Base-by-base conservation (phyloP, 176 grass and related monocot species). In the Hsuehochloa calcarea region DNA sequence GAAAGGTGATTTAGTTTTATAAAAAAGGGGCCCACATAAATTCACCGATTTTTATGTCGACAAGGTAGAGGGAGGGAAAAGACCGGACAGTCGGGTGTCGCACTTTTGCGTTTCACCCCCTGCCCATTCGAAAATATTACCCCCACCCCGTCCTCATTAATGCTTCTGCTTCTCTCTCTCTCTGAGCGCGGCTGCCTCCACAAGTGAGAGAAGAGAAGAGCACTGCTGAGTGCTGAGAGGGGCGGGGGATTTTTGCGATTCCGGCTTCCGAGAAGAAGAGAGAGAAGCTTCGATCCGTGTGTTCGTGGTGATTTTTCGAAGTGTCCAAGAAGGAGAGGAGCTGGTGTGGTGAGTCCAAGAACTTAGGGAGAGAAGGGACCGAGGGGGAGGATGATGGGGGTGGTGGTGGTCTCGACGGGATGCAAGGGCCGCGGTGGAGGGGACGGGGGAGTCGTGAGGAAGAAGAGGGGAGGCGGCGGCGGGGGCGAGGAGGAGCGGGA, bases 321-420 rank as follows among this genome's bases (percentile, higher is more conserved):
- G 39, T 12, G 8, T 51, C 16, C 31, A 25, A 41, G 19, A 62
- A 39, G 44, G 10, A 25, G 25, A 47, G 85, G 10, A 44, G 47
- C 11, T 34, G 40, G 25, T 25, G 52, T 4, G 38, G 14, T 6
- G 72, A 1, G 67, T 40, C 40, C 22, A n/a, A 41, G 52, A 29
- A 25, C 67, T 68, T 52, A 34, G 84, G 15, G 37, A 65, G 55
- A 31, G 19, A 56, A 27, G 65, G 13, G 31, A 16, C 22, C 13
- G 27, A 10, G 19, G 16, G 6, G 78, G 12, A 68, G 20, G 68
- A 93, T 95, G 93, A 88, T 85, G 17, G 90, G 93, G 62, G 93
- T 92, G 75, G 93, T 92, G 82, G 88, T 95, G 68, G 93, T 95
- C 10, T 95, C 90, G 4, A 92, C 83, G 60, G 93, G 93, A 7